Percentiles rank a stretch among this genome's conserved stretches.
These are phyloP conservation scores for Aspergillus cavernicola DNA, from an alignment of 495 filamentous ascomycete species.

Conservation along the genomic window DNA sequence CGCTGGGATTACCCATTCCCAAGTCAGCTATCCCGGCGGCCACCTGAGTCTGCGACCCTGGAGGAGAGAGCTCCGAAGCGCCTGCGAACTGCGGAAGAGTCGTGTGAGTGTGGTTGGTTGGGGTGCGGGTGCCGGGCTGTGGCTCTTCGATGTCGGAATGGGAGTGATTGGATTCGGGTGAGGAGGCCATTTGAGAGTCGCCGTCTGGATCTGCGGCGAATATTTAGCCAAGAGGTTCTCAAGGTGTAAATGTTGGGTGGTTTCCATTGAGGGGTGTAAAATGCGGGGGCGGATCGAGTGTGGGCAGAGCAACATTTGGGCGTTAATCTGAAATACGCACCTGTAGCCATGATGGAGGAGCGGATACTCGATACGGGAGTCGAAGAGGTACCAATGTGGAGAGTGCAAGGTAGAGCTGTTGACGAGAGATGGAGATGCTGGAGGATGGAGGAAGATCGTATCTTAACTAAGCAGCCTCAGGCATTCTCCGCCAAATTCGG, in stretches of 20 bases:
- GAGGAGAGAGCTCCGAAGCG: conserved; percentile 50
- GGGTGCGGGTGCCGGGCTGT: conserved; percentile 33
- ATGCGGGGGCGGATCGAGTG: conserved; percentile 6
- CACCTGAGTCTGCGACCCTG: conserved; percentile 46
- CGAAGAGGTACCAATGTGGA: too few species aligned
- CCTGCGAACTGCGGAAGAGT: conserved; percentile 18
- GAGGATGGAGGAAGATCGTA: background rate
- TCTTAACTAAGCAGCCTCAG: conserved; percentile 17
- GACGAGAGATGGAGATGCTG: background rate
- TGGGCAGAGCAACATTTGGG: background rate
- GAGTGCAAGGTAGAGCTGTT: background rate
- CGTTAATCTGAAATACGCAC: conserved; percentile 2
- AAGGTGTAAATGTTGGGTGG: background rate
- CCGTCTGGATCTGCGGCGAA: conserved; percentile 45
- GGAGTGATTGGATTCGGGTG: conserved; percentile 38
- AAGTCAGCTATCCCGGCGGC: conserved; percentile 5
- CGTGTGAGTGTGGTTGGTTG: conserved; percentile 25
- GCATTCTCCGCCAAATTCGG: conserved; percentile 1
- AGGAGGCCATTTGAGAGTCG: conserved; percentile 57
- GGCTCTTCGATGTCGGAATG: conserved; percentile 26
- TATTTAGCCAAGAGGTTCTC: background rate
- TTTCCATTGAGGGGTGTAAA: background rate
- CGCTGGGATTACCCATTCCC: background rate
- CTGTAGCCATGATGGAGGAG: conserved; percentile 8
- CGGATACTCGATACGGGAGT: background rate